Evolutionary conservation across 495 filamentous ascomycete species (phyloP).

Genomic region (Talaromyces adpressus): DNA sequence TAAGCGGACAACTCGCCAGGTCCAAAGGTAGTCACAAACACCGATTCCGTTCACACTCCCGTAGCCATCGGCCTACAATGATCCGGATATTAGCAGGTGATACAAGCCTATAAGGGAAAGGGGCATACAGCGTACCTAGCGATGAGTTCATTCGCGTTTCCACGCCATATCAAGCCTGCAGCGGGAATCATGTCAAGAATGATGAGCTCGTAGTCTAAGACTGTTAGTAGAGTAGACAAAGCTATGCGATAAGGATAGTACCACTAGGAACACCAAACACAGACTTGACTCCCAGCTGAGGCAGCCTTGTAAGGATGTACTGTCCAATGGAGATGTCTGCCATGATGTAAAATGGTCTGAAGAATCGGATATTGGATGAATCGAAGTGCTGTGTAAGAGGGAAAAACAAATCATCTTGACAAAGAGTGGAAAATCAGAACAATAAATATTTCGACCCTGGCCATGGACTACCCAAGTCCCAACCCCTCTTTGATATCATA

Average conservation of each 20-base stretch:
- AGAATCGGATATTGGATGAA: too few relatives aligned
- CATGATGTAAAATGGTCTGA: not conserved
- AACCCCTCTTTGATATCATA: too few relatives aligned
- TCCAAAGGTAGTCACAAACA: slow-evolving; percentile 9
- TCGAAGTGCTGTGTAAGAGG: too few relatives aligned
- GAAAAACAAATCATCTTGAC: too few relatives aligned
- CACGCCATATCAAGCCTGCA: not conserved
- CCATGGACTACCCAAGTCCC: too few relatives aligned
- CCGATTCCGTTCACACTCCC: slow-evolving; percentile 2
- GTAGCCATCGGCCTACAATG: slow-evolving; percentile 4
- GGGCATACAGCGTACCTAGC: slow-evolving; percentile 4
- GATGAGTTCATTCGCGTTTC: slow-evolving; percentile 7
- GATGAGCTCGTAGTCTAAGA: slow-evolving; percentile 7
- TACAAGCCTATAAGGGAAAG: too few relatives aligned
- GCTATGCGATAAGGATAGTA: not conserved
- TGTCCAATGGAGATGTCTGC: slow-evolving; percentile 3
- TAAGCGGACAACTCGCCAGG: slow-evolving; percentile 5
- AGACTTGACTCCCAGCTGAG: slow-evolving; percentile 5
- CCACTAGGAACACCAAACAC: not conserved
- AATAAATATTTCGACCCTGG: too few relatives aligned
- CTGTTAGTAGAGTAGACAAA: not conserved
- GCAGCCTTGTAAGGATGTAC: not conserved
- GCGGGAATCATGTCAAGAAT: slow-evolving; percentile 3
- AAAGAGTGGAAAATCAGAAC: too few relatives aligned
- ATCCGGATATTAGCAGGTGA: not conserved